A percentile compares a stretch with the other conserved stretches of the same genome.
Conservation (phyloP, 768 basidiomycete genomes). For the Pulveroboletus ravenelii region DNA sequence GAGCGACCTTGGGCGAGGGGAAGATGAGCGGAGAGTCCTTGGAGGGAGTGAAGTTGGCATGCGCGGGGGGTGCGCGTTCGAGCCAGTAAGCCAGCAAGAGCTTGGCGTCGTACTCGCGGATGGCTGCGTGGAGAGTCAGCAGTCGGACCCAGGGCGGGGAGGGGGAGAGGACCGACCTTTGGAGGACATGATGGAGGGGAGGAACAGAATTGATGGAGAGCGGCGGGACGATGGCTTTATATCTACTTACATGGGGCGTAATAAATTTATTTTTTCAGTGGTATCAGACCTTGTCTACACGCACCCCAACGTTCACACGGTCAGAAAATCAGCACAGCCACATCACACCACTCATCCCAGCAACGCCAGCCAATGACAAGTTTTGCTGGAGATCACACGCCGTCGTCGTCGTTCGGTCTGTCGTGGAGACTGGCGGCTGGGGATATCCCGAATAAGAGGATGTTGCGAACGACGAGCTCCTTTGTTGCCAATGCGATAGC, state of each 20-base stretch:
- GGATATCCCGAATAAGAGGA: too few species aligned
- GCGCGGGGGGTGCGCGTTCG: constrained; percentile 78
- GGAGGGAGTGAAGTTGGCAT: constrained; percentile 49
- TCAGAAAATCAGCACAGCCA: constrained; percentile 28
- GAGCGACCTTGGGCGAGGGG: constrained; percentile 75
- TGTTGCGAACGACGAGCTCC: too few species aligned
- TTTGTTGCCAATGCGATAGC: too few species aligned
- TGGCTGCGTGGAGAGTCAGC: constrained; percentile 43
- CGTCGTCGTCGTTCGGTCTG: neutral
- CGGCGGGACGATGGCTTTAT: constrained; percentile 10
- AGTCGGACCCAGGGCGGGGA: neutral
- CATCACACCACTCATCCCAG: constrained; percentile 4
- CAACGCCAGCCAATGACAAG: neutral
- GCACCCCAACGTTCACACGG: constrained; percentile 30
- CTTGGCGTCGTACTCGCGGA: constrained; percentile 99
- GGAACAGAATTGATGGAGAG: neutral
- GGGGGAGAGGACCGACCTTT: constrained; percentile 22
- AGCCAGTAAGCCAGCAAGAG: constrained; percentile 97
- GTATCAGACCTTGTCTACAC: constrained; percentile 22
- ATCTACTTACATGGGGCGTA: constrained; percentile 10
- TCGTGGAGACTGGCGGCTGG: neutral
- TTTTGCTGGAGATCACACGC: neutral
- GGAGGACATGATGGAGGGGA: constrained; percentile 28
- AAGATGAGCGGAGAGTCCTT: constrained; percentile 45
- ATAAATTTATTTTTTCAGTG: constrained; percentile 16